phyloP scores from a whole-genome alignment of 1,284 basidiomycete species.

The Boletus calvinii region DNA sequence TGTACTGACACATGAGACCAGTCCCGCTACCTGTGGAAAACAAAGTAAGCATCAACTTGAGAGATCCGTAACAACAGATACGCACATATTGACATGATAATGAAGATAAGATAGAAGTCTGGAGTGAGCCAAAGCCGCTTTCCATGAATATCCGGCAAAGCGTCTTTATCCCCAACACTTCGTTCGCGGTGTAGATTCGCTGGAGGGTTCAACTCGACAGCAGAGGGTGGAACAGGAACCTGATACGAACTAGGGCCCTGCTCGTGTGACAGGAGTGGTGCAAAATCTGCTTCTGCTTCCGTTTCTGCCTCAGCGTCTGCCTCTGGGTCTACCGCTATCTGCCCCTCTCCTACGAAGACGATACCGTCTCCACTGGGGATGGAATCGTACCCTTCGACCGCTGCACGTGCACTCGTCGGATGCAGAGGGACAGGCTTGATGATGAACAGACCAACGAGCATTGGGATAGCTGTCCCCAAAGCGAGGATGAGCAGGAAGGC shows the following conservation, averaged over 20 bases:
- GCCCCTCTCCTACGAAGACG: constrained; percentile 29
- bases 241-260: constrained; percentile 10
- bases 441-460: constrained; percentile 65
- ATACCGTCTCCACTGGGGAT: constrained; percentile 15
- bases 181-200: constrained; percentile 5
- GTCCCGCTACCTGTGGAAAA: constrained; percentile 72
- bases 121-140: constrained; percentile 42
- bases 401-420: constrained; percentile 14
- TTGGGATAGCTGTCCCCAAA: constrained; percentile 66
- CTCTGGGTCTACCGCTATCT: constrained; percentile 31
- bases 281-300: constrained; percentile 16
- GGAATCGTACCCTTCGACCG: constrained; percentile 11
- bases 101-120: constrained; percentile 79
- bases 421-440: constrained; percentile 59
- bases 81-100: constrained; percentile 69
- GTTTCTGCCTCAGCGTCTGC: not conserved
- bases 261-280: constrained; percentile 20
- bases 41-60: not conserved
- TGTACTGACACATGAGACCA: constrained; percentile 78
- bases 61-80: constrained; percentile 9
- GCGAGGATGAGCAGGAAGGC: constrained; percentile 70
- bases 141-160: constrained; percentile 48
- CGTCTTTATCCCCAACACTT: constrained; percentile 16
- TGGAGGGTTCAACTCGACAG: constrained; percentile 14
- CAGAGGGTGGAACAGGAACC: constrained; percentile 8